Percentiles rank a stretch among this genome's conserved stretches.
phyloP scores from a whole-genome alignment of 2,329 filamentous ascomycete genomes.

The Tolypocladium inflatum region DNA sequence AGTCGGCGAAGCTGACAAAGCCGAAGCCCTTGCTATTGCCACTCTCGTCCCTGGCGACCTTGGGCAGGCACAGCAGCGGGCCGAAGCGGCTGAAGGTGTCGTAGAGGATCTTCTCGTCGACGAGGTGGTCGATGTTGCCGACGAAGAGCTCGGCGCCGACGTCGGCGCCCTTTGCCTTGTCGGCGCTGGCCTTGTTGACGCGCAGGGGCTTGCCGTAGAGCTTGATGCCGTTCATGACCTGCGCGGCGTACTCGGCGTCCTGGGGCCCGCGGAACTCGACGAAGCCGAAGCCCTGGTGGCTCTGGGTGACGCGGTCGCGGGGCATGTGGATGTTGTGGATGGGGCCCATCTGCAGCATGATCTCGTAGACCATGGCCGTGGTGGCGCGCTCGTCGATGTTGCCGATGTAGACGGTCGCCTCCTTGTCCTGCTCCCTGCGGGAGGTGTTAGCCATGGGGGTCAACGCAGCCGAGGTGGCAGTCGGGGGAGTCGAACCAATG shows the following conservation, averaged over 20 bases:
- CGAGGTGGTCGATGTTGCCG: conserved; percentile 88
- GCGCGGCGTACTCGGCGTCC: conserved; percentile 92
- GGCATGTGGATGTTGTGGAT: conserved; percentile 98
- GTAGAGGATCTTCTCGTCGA: conserved; percentile 91
- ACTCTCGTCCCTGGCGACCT: conserved; percentile 83
- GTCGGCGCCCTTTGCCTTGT: conserved; percentile 88
- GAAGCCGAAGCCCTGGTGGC: conserved; percentile 96
- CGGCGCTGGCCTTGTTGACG: conserved; percentile 86
- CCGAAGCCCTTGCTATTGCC: conserved; percentile 91
- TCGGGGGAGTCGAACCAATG: conserved; percentile 56
- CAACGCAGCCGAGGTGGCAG: background rate
- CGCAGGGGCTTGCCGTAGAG: conserved; percentile 90
- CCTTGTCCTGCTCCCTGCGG: conserved; percentile 91
- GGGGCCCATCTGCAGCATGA: conserved; percentile 95
- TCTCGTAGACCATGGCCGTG: conserved; percentile 86
- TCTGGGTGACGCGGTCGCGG: conserved; percentile 94
- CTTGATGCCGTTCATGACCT: conserved; percentile 93
- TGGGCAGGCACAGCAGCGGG: conserved; percentile 71
- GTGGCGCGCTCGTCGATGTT: conserved; percentile 96
- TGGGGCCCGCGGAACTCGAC: conserved; percentile 95
- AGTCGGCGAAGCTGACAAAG: conserved; percentile 87
- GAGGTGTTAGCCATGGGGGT: background rate
- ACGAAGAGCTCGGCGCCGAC: conserved; percentile 96
- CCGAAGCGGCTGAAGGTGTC: conserved; percentile 92
- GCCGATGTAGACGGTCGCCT: conserved; percentile 94